These are phyloP conservation scores for Leccinum fallax DNA, from an alignment of 1,284 basidiomycete genomes.

Conservation along the genomic window DNA sequence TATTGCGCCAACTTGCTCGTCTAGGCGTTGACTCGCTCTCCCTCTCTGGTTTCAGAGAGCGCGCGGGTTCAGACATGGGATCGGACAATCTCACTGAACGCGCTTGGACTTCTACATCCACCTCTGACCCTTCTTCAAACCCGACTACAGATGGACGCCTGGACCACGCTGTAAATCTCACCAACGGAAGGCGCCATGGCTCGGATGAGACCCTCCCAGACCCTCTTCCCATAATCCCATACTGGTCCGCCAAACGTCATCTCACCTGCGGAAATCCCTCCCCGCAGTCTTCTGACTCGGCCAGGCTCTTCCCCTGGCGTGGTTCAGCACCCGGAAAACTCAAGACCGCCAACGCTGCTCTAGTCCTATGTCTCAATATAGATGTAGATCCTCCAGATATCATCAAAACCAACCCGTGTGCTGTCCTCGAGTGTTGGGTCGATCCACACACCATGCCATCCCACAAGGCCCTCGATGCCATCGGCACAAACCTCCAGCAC, in stretches of 20 bases:
- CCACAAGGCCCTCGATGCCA: constrained; percentile 87
- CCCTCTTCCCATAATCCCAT: constrained; percentile 63
- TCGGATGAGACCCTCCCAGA: constrained; percentile 51
- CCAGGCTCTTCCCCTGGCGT: constrained; percentile 77
- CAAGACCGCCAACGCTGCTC: constrained; percentile 89
- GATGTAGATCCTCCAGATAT: constrained; percentile 98
- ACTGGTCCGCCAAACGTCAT: constrained; percentile 86
- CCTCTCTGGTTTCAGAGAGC: constrained; percentile 28
- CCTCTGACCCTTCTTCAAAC: constrained; percentile 47
- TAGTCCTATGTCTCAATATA: constrained; percentile 97
- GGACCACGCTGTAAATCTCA: constrained; percentile 21
- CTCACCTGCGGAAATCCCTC: constrained; percentile 85
- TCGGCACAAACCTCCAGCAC: constrained; percentile 90
- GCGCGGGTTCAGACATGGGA: constrained; percentile 41
- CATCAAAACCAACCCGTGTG: constrained; percentile 96
- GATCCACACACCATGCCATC: constrained; percentile 90
- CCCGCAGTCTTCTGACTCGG: constrained; percentile 62
- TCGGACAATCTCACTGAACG: constrained; percentile 48
- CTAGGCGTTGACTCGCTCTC: constrained; percentile 25
- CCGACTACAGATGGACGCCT: constrained; percentile 34
- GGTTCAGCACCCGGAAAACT: constrained; percentile 77
- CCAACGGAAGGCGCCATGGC: constrained; percentile 35
- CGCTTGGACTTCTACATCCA: constrained; percentile 43
- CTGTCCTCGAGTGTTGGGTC: constrained; percentile 96
- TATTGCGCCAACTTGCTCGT: constrained; percentile 6